Evolutionary conservation across 306 rosid species (phyloP), one percentile per base, ranked within the genome.

Genomic region (Prosopis cineraria): DNA sequence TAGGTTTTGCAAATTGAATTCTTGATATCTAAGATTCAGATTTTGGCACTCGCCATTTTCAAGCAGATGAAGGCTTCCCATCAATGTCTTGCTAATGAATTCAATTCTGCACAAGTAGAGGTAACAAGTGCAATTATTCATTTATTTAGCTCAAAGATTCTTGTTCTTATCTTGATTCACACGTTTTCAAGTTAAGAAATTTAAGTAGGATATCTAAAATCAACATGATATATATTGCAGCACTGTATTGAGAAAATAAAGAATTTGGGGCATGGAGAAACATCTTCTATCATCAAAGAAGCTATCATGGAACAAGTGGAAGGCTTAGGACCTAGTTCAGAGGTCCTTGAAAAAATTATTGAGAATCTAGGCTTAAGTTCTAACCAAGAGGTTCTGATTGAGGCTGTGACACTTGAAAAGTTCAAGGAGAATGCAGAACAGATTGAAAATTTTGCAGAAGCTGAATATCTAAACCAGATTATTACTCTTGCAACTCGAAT

Each of bases 381-480:
- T 39, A 89, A 89, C 79, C 89, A 87, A 79, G 91, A 93, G 80
- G 75, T 89, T 82, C 87, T 93, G 66, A 89, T 91, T 20, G 98
- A 89, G 84, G 94, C 88, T 71, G 87, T 89, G 69, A 89, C 95
- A 33, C 97, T 89, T 59, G 87, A 88, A 75, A 85, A 81, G 85
- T 81, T 91, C 81, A 91, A 93, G 84, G 91, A 89, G 75, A 81
- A 85, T 77, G 91, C 89, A 34, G 91, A 89, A 81, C 93, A 89
- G 87, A 72, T 79, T 19, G 92, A 88, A 84, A 83, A 84, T 50
- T 83, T 67, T 0, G 85, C 84, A 48, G 98, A 91, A 80, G 91
- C 81, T 44, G 92, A 91, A 63, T 83, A 82, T 78, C 83, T 93
- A 70, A 93, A 87, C 75, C 82, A 83, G 77, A 77, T 86, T 84